phyloP scores from a whole-genome alignment of 2,329 filamentous ascomycete species.

The Aspergillus japonicus region DNA sequence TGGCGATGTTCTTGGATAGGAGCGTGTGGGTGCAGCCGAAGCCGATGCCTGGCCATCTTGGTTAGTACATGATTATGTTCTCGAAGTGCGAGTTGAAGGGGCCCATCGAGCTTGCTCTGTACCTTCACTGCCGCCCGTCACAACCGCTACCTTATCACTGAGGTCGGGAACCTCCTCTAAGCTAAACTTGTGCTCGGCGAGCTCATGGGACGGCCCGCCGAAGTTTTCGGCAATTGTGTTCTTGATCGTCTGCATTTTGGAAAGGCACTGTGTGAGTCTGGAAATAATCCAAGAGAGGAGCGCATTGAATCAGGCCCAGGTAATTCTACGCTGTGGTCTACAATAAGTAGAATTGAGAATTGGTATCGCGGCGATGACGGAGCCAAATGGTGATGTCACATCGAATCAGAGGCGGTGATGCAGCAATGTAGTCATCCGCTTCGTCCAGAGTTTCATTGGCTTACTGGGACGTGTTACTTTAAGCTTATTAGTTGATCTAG shows the following conservation, averaged over 20 bases:
- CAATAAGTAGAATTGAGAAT: not conserved
- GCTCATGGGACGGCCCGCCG: conserved; percentile 1
- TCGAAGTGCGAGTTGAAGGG: no score
- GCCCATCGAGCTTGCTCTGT: not conserved
- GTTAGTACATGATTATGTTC: not conserved
- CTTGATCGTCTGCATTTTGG: not conserved
- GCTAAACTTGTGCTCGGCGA: not conserved
- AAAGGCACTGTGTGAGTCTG: no score
- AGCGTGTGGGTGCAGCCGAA: conserved; percentile 2
- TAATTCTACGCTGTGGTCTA: not conserved
- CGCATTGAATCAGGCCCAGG: not conserved
- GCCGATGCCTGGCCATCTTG: not conserved
- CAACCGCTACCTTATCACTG: conserved; percentile 1
- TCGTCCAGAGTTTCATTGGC: not conserved
- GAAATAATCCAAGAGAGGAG: no score
- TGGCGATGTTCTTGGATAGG: not conserved
- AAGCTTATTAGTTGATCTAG: not conserved
- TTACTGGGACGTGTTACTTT: not conserved
- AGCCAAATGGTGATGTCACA: not conserved
- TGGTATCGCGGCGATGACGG: not conserved
- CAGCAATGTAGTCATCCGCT: conserved; percentile 5
- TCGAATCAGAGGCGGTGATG: not conserved
- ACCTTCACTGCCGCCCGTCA: conserved; percentile 2
- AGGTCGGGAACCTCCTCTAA: conserved; percentile 1
- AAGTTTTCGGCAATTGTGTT: conserved; percentile 4